Evolutionary conservation across 208 protist species (phyloP).

Genomic region (Trypanosoma cruzi): DNA sequence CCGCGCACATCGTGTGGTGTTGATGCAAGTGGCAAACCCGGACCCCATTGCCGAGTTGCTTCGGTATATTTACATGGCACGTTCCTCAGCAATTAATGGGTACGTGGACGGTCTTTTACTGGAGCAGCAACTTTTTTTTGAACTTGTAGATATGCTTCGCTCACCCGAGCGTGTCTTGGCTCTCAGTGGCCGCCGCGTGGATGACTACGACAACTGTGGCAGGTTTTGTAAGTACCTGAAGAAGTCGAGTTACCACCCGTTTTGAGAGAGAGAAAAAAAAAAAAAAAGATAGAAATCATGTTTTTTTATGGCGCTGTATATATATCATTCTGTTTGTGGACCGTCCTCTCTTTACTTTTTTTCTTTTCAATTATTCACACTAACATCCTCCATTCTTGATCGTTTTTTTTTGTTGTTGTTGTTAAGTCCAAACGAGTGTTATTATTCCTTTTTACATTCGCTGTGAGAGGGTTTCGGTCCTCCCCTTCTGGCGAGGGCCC

Average conservation of each 20-base stretch:
- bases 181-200: constrained; percentile 49
- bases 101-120: constrained; percentile 45
- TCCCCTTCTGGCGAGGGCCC: background rate
- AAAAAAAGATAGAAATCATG: too few species aligned
- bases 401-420: background rate
- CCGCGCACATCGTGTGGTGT: constrained; percentile 44
- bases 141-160: constrained; percentile 72
- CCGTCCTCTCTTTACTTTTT: background rate
- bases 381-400: background rate
- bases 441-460: background rate
- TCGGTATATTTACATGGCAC: constrained; percentile 56
- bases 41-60: constrained; percentile 54
- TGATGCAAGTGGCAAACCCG: constrained; percentile 59
- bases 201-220: constrained; percentile 43
- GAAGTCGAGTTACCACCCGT: constrained; percentile 34
- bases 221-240: constrained; percentile 35
- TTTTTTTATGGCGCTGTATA: too few species aligned
- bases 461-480: background rate
- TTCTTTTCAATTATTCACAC: background rate
- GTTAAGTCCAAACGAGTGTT: too few species aligned
- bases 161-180: constrained; percentile 42
- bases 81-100: constrained; percentile 48
- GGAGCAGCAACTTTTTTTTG: constrained; percentile 74
- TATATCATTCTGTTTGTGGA: background rate
- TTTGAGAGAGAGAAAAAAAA: constrained; percentile 18